Evolutionary conservation across 768 basidiomycete genomes (phyloP), one percentile per base, ranked within the genome.

Genomic region (Podaxis carcinomalis): DNA sequence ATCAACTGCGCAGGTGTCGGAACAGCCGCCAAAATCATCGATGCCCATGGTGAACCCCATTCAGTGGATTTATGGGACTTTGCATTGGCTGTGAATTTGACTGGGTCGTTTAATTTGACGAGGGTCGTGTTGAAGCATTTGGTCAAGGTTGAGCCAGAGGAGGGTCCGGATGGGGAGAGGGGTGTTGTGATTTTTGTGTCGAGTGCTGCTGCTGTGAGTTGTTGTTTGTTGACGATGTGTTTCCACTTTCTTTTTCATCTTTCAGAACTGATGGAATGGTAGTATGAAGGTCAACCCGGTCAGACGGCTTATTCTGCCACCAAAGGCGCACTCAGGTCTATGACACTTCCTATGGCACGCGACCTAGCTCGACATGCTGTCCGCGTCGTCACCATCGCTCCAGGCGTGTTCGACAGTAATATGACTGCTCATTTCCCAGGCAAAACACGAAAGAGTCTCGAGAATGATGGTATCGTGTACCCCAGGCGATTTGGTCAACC

Each of bases 331-430:
- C 63, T 87, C 3, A 70, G 73, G 21, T 82, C 84, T 1, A 80
- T 87, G 80, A 80, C 83, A 0, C 75, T 87, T 2, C 85, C 85
- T 1, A 79, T 86, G 77, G 81, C 85, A 3, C 77, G 85, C 54
- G 85, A 87, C 66, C 75, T 87, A 11, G 75, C 79, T 2, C 74
- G 79, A 11, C 76, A 83, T 63, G 80, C 77, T 51, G 71, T 83
- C 32, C 78, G 83, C 62, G 84, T 84, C 51, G 79, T 84, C 39
- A 77, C 82, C 19, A 73, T 86, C 56, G 85, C 85, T 0, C 84
- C 85, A 0, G 81, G 80, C 4, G 75, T 80, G 1, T 86, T 88
- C 69, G 70, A 72, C 5, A 83, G 76, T 56, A 76, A 69, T 59
- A 75, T 81, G 75, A 78, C 78, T 1, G 74, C 68, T 21, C 70